Evolutionary conservation across 2,329 filamentous ascomycete genomes (phyloP), one percentile per base, ranked within the genome.

Genomic region (Claviceps sp.): DNA sequence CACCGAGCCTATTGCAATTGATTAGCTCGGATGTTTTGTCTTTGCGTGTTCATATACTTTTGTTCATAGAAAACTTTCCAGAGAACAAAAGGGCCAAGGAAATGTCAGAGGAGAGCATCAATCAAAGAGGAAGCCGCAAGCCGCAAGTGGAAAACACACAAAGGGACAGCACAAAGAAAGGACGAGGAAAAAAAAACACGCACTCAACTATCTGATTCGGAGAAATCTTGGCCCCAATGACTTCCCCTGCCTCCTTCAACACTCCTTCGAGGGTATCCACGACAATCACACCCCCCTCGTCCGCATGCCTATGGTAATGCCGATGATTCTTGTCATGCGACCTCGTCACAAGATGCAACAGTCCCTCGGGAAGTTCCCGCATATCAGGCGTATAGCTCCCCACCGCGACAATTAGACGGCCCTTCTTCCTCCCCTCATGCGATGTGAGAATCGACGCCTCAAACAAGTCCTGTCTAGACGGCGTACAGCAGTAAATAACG

Each of bases 401-500:
- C 45, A 90, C 79, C 0, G 84, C 84, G 1, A 86, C 76, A 50
- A 91, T 79, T 58, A 90, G 74, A 26, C 86, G 69, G 2, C 85
- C 84, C 63, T 86, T 87, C 57, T 76, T 79, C 34, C 84, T 69
- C 0, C 82, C 85, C 58, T 86, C 83, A 6, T 78, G 75, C 52
- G 77, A 85, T 0, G 86, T 94, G 49, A 96, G 73, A 55, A 86
- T 82, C 11, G 75, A 65, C 9, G 72, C 74, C 50, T 90, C 85
- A 62, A 96, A 97, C 1, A 96, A 71, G 1, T 86, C 85, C 37
- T 77, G 72, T 0, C 75, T 77, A 1, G 82, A 85, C 0, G 90
- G 88, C 1, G 89, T 95, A 58, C 88, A 95, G 69, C 88, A 91
- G 69, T 95, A 93, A 40, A 97, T 85, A 9, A 86, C 84, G 60